A percentile compares a stretch with the other conserved stretches of the same genome.
phyloP scores from a whole-genome alignment of 495 filamentous ascomycete species.

The Cercophora samala region DNA sequence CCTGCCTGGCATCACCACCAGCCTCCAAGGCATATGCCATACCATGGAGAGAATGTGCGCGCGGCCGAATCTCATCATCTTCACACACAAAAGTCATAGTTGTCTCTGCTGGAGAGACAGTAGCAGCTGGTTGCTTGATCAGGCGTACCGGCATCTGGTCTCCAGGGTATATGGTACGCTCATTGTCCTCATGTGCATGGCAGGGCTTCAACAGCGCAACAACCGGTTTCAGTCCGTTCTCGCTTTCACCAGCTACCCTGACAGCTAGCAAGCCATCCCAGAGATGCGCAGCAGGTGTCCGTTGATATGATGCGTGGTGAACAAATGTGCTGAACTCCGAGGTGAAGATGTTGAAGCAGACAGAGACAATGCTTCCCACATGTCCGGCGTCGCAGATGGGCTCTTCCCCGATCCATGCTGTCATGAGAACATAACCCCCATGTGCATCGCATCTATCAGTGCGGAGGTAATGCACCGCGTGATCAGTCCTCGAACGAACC shows the following conservation, averaged over 20 bases:
- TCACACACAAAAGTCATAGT: background rate
- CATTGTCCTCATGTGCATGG: background rate
- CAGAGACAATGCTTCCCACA: slow-evolving; percentile 6
- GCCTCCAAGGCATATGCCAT: background rate
- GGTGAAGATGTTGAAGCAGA: slow-evolving; percentile 20
- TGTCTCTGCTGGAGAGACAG: background rate
- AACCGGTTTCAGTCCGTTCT: background rate
- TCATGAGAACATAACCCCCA: slow-evolving; percentile 15
- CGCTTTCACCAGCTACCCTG: background rate
- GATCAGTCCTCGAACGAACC: background rate
- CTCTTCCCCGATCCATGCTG: slow-evolving; percentile 6
- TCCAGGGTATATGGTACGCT: background rate
- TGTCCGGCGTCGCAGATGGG: background rate
- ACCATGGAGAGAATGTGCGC: background rate
- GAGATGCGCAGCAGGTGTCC: slow-evolving; percentile 11
- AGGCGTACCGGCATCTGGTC: background rate
- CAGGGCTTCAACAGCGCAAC: background rate
- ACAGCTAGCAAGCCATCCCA: slow-evolving; percentile 16
- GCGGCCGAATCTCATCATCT: background rate
- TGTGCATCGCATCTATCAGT: slow-evolving; percentile 16
- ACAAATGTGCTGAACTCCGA: slow-evolving; percentile 11
- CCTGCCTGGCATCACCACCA: background rate
- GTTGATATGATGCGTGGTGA: slow-evolving; percentile 11
- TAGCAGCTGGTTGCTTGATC: background rate
- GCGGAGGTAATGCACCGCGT: slow-evolving; percentile 12